Conservation (phyloP, 495 filamentous ascomycete genomes). For the Daldinia grandis region DNA sequence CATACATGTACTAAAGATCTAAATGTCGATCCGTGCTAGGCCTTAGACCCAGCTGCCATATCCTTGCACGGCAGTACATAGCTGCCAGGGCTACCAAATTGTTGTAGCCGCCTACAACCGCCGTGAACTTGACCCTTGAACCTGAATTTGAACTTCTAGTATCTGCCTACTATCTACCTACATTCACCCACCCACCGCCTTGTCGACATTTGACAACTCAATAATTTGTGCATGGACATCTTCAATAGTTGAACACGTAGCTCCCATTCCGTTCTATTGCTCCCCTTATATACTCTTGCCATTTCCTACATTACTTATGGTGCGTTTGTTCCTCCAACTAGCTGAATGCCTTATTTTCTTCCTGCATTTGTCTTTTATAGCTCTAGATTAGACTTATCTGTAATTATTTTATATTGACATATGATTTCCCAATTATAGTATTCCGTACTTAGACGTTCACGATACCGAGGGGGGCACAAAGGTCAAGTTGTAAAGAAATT, state of each 20-base stretch:
- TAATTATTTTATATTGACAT: constrained; percentile 25
- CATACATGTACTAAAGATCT: not conserved
- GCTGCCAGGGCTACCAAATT: constrained; percentile 6
- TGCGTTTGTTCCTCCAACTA: constrained; percentile 19
- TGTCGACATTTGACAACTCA: not conserved
- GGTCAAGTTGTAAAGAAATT: constrained; percentile 21
- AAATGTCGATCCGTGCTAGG: constrained; percentile 25
- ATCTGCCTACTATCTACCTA: not conserved
- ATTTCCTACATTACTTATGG: constrained; percentile 28
- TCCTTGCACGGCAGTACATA: constrained; percentile 1
- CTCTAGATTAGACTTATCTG: not conserved
- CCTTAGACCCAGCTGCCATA: constrained; percentile 24
- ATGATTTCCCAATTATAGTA: constrained; percentile 14
- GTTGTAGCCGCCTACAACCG: constrained; percentile 19
- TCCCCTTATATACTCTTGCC: not conserved
- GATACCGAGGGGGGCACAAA: constrained; percentile 27
- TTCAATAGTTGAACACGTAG: not conserved
- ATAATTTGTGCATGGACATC: not conserved
- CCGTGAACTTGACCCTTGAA: constrained; percentile 11
- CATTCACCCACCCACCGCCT: constrained; percentile 22
- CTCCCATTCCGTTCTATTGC: not conserved
- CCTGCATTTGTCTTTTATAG: constrained; percentile 2
- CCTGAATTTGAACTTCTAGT: not conserved
- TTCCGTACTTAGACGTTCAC: constrained; percentile 20
- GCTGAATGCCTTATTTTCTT: not conserved